These are phyloP conservation scores for Lunasporangiospora selenospora DNA, from an alignment of 192 early-diverging fungal species.

Conservation along the genomic window DNA sequence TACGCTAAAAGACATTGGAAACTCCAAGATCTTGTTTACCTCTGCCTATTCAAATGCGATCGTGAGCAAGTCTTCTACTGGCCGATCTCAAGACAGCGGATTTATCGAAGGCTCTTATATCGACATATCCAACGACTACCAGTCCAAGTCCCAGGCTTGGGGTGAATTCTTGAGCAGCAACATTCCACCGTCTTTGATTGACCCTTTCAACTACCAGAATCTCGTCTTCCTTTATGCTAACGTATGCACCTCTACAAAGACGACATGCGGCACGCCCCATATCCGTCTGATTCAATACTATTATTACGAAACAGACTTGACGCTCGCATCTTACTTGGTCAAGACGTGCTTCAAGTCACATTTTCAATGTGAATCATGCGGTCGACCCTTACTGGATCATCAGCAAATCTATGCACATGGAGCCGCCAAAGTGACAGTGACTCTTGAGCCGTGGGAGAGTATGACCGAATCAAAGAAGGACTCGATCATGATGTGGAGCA, in stretches of 20 bases:
- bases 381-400: conserved; percentile 81
- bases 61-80: conserved; percentile 25
- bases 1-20: conserved; percentile 32
- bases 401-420: conserved; percentile 89
- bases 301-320: conserved; percentile 76
- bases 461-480: conserved; percentile 51
- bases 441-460: conserved; percentile 53
- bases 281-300: conserved; percentile 87
- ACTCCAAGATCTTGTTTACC: conserved; percentile 24
- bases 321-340: conserved; percentile 88
- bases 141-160: conserved; percentile 55
- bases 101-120: conserved; percentile 52
- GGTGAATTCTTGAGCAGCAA: conserved; percentile 63
- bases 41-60: conserved; percentile 17
- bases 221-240: conserved; percentile 79
- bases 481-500: conserved; percentile 89
- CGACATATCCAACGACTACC: conserved; percentile 52
- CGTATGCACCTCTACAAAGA: conserved; percentile 63
- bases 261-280: conserved; percentile 74
- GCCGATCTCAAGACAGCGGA: conserved; percentile 45
- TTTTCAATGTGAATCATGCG: conserved; percentile 76
- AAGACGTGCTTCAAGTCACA: conserved; percentile 77
- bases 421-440: conserved; percentile 77
- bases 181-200: conserved; percentile 54
- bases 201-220: conserved; percentile 77